Conservation (phyloP, 225 moss, liverwort and hornwort genomes). For the Physcomitrium patens region DNA sequence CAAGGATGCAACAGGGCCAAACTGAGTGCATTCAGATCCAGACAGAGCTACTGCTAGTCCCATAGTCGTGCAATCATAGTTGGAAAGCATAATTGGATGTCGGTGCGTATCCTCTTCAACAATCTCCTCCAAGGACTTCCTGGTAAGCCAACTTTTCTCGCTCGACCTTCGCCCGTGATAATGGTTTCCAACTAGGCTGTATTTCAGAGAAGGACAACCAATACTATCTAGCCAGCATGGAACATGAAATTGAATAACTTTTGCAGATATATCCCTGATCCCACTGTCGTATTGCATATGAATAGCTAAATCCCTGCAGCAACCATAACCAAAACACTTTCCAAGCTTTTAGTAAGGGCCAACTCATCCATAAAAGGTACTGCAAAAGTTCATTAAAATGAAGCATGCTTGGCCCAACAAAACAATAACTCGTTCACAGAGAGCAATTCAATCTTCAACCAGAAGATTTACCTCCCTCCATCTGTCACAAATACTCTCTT, state of each 20-base stretch:
- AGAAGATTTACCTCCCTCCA: constrained; percentile 41
- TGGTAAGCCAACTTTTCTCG: constrained; percentile 43
- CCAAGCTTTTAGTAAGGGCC: constrained; percentile 8
- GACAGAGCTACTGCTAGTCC: constrained; percentile 77
- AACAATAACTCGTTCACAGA: too few species aligned
- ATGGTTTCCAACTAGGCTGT: constrained; percentile 54
- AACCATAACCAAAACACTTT: constrained; percentile 15
- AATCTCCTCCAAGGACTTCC: constrained; percentile 63
- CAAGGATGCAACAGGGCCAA: constrained; percentile 71
- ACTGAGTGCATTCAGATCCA: constrained; percentile 47
- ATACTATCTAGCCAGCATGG: constrained; percentile 89
- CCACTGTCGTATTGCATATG: constrained; percentile 77
- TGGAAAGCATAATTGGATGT: constrained; percentile 74
- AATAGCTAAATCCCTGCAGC: constrained; percentile 70
- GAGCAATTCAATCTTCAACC: background rate
- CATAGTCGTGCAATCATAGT: constrained; percentile 62
- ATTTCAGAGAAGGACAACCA: constrained; percentile 70
- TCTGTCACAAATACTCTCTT: constrained; percentile 66
- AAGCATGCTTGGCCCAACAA: too few species aligned
- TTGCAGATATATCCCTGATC: constrained; percentile 73
- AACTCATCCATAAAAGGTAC: background rate
- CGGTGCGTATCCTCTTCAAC: constrained; percentile 74
- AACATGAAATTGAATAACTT: constrained; percentile 77
- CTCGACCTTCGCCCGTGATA: constrained; percentile 42
- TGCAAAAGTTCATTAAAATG: background rate